These are phyloP conservation scores for Nelumbo lutea DNA, from an alignment of 164 flowering plant species.

Conservation along the genomic window DNA sequence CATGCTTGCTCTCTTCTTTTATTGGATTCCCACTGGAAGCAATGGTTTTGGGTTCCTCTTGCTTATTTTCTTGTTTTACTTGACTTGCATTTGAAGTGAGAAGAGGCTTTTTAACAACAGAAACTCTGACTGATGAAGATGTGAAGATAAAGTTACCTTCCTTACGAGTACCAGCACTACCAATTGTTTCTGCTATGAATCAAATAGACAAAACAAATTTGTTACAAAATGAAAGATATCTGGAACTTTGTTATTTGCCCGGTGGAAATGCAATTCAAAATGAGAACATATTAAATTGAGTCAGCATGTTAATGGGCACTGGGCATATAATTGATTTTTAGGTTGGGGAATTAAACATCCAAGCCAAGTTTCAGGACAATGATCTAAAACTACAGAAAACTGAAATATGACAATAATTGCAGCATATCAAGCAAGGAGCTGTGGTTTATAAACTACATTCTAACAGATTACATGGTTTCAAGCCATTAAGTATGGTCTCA, in stretches of 20 bases:
- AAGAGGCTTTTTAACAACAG: conserved; percentile 7
- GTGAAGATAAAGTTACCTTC: conserved; percentile 19
- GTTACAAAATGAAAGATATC: not conserved
- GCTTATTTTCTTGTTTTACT: conserved; percentile 6
- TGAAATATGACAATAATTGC: too few relatives aligned
- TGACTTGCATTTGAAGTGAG: not conserved
- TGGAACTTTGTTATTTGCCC: not conserved
- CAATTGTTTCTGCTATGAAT: conserved; percentile 16
- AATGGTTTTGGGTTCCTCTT: not conserved
- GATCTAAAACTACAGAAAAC: too few relatives aligned
- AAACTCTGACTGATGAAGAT: not conserved
- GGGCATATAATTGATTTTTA: too few relatives aligned
- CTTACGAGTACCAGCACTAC: conserved; percentile 7
- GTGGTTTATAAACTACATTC: too few relatives aligned
- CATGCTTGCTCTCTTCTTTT: conserved; percentile 8
- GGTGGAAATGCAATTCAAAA: not conserved
- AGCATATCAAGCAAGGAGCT: too few relatives aligned
- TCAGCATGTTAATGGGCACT: too few relatives aligned
- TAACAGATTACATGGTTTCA: too few relatives aligned
- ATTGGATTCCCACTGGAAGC: not conserved
- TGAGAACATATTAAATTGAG: too few relatives aligned
- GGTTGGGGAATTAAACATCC: too few relatives aligned
- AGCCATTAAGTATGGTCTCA: too few relatives aligned
- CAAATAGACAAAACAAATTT: not conserved
- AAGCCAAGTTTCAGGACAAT: too few relatives aligned